phyloP scores from a whole-genome alignment of 164 flowering plant genomes.

The Aristolochia californica region DNA sequence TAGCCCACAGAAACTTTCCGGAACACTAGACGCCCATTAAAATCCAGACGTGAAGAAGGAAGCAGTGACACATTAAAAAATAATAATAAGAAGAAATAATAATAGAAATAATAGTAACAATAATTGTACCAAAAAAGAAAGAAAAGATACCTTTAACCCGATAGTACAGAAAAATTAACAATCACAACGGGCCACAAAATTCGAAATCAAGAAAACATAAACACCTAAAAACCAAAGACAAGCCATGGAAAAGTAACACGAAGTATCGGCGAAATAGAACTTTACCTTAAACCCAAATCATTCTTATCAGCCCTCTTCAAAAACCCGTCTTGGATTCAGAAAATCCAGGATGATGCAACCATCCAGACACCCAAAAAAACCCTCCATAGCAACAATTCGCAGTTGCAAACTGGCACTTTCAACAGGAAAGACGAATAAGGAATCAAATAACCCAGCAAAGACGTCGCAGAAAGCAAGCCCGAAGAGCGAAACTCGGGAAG shows the following conservation, averaged over 20 bases:
- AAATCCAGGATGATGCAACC: constrained; percentile 6
- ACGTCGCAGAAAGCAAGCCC: constrained; percentile 1
- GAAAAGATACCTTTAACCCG: too few species aligned
- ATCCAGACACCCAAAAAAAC: constrained; percentile 6
- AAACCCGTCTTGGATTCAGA: constrained; percentile 29
- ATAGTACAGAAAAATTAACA: too few species aligned
- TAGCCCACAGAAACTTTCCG: too few species aligned
- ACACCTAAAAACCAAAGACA: not conserved
- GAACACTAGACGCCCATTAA: too few species aligned
- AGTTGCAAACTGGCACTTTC: constrained; percentile 12
- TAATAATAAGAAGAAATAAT: too few species aligned
- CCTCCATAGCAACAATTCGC: constrained; percentile 25
- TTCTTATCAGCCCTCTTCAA: constrained; percentile 20
- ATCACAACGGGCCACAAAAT: too few species aligned
- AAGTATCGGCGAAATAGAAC: constrained; percentile 5
- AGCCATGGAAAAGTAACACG: constrained; percentile 8
- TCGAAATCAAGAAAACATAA: too few species aligned
- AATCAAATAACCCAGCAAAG: constrained; percentile 4
- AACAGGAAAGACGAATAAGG: constrained; percentile 6
- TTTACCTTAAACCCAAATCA: constrained; percentile 78
- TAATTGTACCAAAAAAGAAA: too few species aligned
- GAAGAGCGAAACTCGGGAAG: constrained; percentile 14
- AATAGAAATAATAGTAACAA: too few species aligned
- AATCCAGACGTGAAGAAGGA: too few species aligned
- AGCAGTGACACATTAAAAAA: too few species aligned